Evolutionary conservation across 1,284 basidiomycete genomes (phyloP).

Genomic region (Chondrostereum purpureum): DNA sequence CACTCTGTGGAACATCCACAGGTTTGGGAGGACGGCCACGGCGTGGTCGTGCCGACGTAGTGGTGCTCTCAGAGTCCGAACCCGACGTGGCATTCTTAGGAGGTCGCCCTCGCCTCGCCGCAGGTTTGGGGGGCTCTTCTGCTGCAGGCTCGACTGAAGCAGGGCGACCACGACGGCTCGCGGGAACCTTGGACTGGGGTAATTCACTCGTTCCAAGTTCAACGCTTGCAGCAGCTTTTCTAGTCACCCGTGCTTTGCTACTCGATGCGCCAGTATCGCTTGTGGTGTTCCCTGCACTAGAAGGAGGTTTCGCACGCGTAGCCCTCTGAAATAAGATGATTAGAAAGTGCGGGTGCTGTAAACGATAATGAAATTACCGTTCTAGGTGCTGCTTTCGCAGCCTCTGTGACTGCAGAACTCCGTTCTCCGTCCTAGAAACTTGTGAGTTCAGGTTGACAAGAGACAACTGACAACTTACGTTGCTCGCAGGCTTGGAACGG

Average conservation of each 20-base stretch:
- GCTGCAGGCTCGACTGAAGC: conserved; percentile 15
- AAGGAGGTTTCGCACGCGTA: conserved; percentile 11
- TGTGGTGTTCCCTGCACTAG: conserved; percentile 10
- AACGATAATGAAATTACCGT: not conserved
- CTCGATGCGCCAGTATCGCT: no score
- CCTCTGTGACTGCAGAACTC: not conserved
- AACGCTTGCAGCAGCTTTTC: conserved; percentile 10
- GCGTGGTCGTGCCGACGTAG: not conserved
- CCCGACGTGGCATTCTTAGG: not conserved
- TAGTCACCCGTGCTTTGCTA: no score
- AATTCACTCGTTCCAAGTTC: conserved; percentile 13
- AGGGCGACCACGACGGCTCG: conserved; percentile 21
- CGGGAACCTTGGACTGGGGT: conserved; percentile 8
- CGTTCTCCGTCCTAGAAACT: not conserved
- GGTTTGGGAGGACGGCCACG: conserved; percentile 1
- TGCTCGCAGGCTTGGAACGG: conserved; percentile 5
- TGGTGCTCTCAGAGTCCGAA: not conserved
- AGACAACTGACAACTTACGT: not conserved
- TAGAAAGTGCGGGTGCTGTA: not conserved
- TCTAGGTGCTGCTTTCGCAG: not conserved
- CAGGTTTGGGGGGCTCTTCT: conserved; percentile 8
- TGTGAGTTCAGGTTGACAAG: not conserved
- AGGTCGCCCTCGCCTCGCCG: conserved; percentile 3
- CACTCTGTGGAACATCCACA: not conserved
- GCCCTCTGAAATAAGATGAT: conserved; percentile 6